A percentile compares a stretch with the other conserved stretches of the same genome.
phyloP scores from a whole-genome alignment of 768 basidiomycete genomes.

The Lyophyllum atratum region DNA sequence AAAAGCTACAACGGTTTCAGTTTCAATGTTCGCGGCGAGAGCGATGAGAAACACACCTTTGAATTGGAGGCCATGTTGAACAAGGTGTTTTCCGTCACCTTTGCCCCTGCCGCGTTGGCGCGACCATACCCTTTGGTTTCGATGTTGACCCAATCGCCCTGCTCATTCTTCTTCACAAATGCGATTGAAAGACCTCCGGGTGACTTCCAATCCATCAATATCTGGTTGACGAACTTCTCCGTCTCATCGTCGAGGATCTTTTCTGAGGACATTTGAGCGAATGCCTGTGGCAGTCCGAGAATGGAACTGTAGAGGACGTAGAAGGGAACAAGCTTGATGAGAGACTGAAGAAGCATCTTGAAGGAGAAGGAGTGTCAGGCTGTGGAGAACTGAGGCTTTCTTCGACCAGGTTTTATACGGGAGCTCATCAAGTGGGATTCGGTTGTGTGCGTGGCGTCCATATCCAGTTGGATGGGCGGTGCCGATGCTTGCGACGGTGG shows the following conservation, averaged over 20 bases:
- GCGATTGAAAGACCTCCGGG: slow-evolving; percentile 30
- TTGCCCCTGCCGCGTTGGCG: slow-evolving; percentile 22
- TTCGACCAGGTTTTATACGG: not conserved
- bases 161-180: slow-evolving; percentile 24
- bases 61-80: slow-evolving; percentile 33
- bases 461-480: not conserved
- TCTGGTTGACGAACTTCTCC: slow-evolving; percentile 23
- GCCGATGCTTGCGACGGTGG: not conserved
- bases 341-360: slow-evolving; percentile 10
- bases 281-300: not conserved
- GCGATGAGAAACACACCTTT: slow-evolving; percentile 17
- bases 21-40: not conserved
- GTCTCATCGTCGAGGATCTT: slow-evolving; percentile 16
- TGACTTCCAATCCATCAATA: slow-evolving; percentile 27
- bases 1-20: slow-evolving; percentile 21
- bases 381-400: not conserved
- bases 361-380: not conserved
- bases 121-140: slow-evolving; percentile 32
- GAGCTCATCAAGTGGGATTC: not conserved
- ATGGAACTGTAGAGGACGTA: slow-evolving; percentile 4
- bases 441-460: not conserved
- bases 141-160: slow-evolving; percentile 26
- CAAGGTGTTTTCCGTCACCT: slow-evolving; percentile 26
- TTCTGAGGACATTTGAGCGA: slow-evolving; percentile 1
- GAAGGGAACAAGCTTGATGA: slow-evolving; percentile 10